Conservation (phyloP, 108 stramenopile genomes). For the Discostella pseudostelligera region DNA sequence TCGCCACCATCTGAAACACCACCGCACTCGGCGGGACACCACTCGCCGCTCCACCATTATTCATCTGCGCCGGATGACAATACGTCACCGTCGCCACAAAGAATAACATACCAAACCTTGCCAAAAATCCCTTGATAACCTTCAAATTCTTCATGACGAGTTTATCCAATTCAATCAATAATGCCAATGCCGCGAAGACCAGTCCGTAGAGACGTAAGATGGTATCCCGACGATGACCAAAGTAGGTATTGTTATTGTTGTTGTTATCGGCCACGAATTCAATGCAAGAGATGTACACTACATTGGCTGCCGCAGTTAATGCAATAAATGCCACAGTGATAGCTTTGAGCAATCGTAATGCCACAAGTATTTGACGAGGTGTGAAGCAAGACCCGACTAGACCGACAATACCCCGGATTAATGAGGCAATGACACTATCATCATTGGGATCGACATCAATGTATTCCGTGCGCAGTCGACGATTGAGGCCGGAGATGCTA, state of each 20-base stretch:
- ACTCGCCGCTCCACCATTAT: constrained; percentile 14
- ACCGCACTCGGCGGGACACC: constrained; percentile 66
- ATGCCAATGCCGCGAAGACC: constrained; percentile 44
- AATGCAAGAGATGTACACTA: constrained; percentile 70
- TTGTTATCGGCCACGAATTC: constrained; percentile 46
- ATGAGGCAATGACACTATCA: constrained; percentile 19
- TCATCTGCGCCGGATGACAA: constrained; percentile 49
- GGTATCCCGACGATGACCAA: constrained; percentile 62
- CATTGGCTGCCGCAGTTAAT: constrained; percentile 53
- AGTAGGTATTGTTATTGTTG: constrained; percentile 39
- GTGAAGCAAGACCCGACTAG: constrained; percentile 46
- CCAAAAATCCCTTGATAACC: constrained; percentile 73
- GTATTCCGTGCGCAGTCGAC: constrained; percentile 35
- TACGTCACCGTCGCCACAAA: constrained; percentile 66
- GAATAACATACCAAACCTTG: constrained; percentile 57
- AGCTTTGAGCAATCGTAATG: constrained; percentile 68
- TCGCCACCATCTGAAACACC: constrained; percentile 71
- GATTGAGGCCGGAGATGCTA: constrained; percentile 42
- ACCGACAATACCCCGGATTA: constrained; percentile 39
- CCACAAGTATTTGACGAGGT: constrained; percentile 64
- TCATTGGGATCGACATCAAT: constrained; percentile 46
- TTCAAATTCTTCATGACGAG: constrained; percentile 47
- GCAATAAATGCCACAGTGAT: constrained; percentile 65
- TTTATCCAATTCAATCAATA: constrained; percentile 71
- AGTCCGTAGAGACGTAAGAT: constrained; percentile 71